Percentiles rank a stretch among this genome's conserved stretches.
Evolutionary conservation across 768 basidiomycete species (phyloP).

Genomic region (Gloeostereum incarnatum): DNA sequence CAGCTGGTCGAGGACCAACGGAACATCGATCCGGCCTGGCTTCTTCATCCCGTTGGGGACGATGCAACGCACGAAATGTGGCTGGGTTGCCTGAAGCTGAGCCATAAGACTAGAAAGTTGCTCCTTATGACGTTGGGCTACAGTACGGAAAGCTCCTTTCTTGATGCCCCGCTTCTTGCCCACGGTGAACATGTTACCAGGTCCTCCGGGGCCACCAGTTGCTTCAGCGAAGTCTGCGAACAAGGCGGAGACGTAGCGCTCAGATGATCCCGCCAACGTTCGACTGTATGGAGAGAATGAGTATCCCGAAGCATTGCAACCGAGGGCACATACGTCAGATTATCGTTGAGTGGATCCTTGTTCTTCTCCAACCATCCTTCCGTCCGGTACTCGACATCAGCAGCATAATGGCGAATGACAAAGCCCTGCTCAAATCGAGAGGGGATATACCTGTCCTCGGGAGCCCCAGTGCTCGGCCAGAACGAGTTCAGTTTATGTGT

Average conservation of each 20-base stretch:
- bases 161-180: constrained; percentile 74
- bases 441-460: constrained; percentile 69
- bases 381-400: constrained; percentile 92
- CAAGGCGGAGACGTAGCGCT: constrained; percentile 72
- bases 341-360: constrained; percentile 97
- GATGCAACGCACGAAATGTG: constrained; percentile 97
- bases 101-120: constrained; percentile 87
- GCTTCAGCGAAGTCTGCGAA: constrained; percentile 75
- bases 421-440: constrained; percentile 91
- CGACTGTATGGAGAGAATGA: too few species aligned
- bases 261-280: constrained; percentile 74
- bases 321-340: too few species aligned
- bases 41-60: constrained; percentile 92
- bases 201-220: constrained; percentile 21
- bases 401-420: constrained; percentile 93
- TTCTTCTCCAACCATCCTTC: constrained; percentile 99
- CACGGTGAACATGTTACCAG: constrained; percentile 28
- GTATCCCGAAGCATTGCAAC: too few species aligned
- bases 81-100: constrained; percentile 89
- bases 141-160: constrained; percentile 95
- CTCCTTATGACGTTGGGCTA: constrained; percentile 92
- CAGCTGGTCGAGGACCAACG: constrained; percentile 91
- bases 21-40: constrained; percentile 85
- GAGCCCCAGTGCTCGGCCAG: constrained; percentile 49
- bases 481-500: constrained; percentile 82